A percentile compares a stretch with the other conserved stretches of the same genome.
Evolutionary conservation across 2,329 filamentous ascomycete species (phyloP).

Genomic region (Xylaria sp.): DNA sequence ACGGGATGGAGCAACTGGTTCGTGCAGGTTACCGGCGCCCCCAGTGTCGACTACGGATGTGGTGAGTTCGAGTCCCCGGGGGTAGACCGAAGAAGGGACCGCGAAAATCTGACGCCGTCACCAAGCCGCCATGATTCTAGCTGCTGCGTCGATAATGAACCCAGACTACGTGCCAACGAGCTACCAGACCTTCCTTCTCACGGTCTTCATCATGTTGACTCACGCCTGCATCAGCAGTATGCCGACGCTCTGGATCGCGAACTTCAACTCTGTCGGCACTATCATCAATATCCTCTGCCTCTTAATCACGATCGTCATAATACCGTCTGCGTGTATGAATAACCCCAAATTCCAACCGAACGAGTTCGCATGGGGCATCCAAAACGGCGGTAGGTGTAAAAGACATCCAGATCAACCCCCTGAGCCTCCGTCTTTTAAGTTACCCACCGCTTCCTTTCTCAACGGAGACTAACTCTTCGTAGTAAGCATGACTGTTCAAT

Average conservation of each 20-base stretch:
- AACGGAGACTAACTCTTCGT: background rate
- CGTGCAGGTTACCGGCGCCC: constrained; percentile 38
- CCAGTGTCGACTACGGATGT: constrained; percentile 38
- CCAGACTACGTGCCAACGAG: constrained; percentile 65
- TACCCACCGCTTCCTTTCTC: background rate
- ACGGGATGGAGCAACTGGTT: constrained; percentile 41
- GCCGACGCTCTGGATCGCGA: constrained; percentile 71
- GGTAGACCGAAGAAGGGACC: background rate
- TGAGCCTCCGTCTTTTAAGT: background rate
- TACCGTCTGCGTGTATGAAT: constrained; percentile 60
- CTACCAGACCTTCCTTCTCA: constrained; percentile 71
- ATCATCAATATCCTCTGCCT: constrained; percentile 72
- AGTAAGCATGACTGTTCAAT: background rate
- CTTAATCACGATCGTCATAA: constrained; percentile 67
- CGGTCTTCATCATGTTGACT: constrained; percentile 66
- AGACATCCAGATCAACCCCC: background rate
- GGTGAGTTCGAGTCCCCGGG: constrained; percentile 25
- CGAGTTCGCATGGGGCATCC: constrained; percentile 65
- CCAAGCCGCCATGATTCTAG: constrained; percentile 68
- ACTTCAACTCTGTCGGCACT: constrained; percentile 70
- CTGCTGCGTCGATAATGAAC: constrained; percentile 68
- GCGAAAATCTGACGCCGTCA: background rate
- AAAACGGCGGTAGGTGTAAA: constrained; percentile 47
- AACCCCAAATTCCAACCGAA: constrained; percentile 49
- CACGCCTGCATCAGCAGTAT: constrained; percentile 70